Percentiles rank a stretch among this genome's conserved stretches.
These are phyloP conservation scores for Aspergillus bertholletiae DNA, from an alignment of 495 filamentous ascomycete species.

Conservation along the genomic window DNA sequence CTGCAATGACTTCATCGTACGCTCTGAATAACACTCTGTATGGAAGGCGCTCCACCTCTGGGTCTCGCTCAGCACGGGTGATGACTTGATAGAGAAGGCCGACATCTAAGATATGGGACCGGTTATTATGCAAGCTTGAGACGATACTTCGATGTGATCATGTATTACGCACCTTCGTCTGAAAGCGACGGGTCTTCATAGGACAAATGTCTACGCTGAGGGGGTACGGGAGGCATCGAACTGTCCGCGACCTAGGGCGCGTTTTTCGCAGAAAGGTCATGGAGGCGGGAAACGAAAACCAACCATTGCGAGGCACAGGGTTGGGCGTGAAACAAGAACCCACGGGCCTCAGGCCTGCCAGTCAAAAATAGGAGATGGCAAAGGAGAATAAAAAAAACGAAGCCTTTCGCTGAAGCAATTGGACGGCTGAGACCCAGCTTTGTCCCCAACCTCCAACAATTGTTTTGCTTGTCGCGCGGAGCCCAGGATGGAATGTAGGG, in stretches of 20 bases:
- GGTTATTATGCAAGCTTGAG: neutral
- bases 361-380: neutral
- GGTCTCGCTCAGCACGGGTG: slow-evolving; percentile 61
- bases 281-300: slow-evolving; percentile 41
- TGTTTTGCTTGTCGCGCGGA: slow-evolving; percentile 19
- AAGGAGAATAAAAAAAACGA: neutral
- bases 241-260: slow-evolving; percentile 50
- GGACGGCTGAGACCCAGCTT: slow-evolving; percentile 2
- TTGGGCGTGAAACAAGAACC: slow-evolving; percentile 8
- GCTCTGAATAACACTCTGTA: slow-evolving; percentile 78
- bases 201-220: slow-evolving; percentile 47
- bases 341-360: neutral
- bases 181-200: slow-evolving; percentile 49
- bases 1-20: slow-evolving; percentile 67
- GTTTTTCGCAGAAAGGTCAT: slow-evolving; percentile 51
- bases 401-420: slow-evolving; percentile 1
- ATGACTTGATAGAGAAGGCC: slow-evolving; percentile 74
- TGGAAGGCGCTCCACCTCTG: slow-evolving; percentile 60
- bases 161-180: slow-evolving; percentile 57
- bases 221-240: slow-evolving; percentile 58
- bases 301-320: slow-evolving; percentile 38
- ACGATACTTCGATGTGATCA: too few species aligned
- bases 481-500: slow-evolving; percentile 9
- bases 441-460: slow-evolving; percentile 1
- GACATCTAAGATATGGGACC: slow-evolving; percentile 56